Evolutionary conservation across 805 yeast genomes (phyloP), one percentile per base, ranked within the genome.

Genomic region (Cyberlindnera maclurae): DNA sequence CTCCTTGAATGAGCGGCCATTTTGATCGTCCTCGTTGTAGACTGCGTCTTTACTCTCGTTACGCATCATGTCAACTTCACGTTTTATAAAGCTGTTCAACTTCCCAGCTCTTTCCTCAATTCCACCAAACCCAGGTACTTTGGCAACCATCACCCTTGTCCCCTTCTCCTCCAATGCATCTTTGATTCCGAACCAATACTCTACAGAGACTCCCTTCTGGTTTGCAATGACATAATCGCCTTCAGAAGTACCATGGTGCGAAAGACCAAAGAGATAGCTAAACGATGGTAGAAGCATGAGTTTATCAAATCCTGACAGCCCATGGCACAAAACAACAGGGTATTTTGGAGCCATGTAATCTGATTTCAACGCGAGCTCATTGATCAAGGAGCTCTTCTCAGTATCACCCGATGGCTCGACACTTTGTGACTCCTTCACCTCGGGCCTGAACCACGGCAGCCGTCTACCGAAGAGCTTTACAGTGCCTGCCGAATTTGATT

Each of bases 241-340:
- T 17, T 44, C 37, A 1, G 37, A 26, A 10, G 38, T 24, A 2
- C 31, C 42, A n/a, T 47, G 39, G n/a, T 50, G 48, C 12, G 40
- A 39, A 6, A 47, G 39, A 5, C 46, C 52, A 3, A 58, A 49
- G 27, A 62, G 45, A 15, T 55, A 64, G 39, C 44, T 54, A 11
- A 63, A 38, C 3, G 65, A 67, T 0, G 79, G 77, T 3, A 73
- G 32, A 8, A 77, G 47, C 27, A 63, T 54, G 29, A 75, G 37
- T 39, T 64, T 68, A 50, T 84, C 94, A 50, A 85, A 87, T 1
- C 96, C 96, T 0, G 85, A 76, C 17, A 87, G 69, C 0, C 96
- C 96, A 63, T 87, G 96, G 51, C 95, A 87, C 20, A 87, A 59
- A 0, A 87, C 82, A 1, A 87, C 74, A 0, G 96, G 95, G 51